These are phyloP conservation scores for Physcomitrellopsis africana DNA, from an alignment of 225 moss, liverwort and hornwort species.

Conservation along the genomic window DNA sequence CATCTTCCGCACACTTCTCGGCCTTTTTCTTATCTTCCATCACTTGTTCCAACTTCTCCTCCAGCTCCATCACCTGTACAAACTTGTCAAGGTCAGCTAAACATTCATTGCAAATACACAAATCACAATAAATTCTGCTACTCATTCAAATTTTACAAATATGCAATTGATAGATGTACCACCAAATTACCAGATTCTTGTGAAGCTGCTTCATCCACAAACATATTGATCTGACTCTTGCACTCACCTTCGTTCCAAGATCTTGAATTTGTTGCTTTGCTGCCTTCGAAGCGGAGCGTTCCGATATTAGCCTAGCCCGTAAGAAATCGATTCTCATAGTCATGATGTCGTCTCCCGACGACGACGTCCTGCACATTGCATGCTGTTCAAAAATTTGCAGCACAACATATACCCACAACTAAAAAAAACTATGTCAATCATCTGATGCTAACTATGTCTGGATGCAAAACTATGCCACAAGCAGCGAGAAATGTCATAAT, in stretches of 20 bases:
- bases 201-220: too few relatives aligned
- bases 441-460: too few relatives aligned
- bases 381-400: not conserved
- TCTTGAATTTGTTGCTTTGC: slow-evolving; percentile 38
- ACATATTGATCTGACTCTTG: too few relatives aligned
- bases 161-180: too few relatives aligned
- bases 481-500: too few relatives aligned
- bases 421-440: too few relatives aligned
- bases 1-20: slow-evolving; percentile 35
- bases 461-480: too few relatives aligned
- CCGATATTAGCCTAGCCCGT: slow-evolving; percentile 32
- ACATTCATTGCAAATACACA: too few relatives aligned
- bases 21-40: slow-evolving; percentile 32
- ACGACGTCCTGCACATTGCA: slow-evolving; percentile 25
- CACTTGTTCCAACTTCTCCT: slow-evolving; percentile 35
- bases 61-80: slow-evolving; percentile 40
- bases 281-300: slow-evolving; percentile 40
- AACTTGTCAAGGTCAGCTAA: not conserved
- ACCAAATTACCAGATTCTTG: too few relatives aligned
- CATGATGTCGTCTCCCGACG: slow-evolving; percentile 39
- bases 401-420: not conserved
- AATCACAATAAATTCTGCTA: too few relatives aligned
- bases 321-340: slow-evolving; percentile 46
- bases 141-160: too few relatives aligned
- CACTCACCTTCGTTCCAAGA: slow-evolving; percentile 35